Percentiles rank a stretch among this genome's conserved stretches.
Conservation (phyloP, 2,329 filamentous ascomycete species). For the Colletotrichum sp. region DNA sequence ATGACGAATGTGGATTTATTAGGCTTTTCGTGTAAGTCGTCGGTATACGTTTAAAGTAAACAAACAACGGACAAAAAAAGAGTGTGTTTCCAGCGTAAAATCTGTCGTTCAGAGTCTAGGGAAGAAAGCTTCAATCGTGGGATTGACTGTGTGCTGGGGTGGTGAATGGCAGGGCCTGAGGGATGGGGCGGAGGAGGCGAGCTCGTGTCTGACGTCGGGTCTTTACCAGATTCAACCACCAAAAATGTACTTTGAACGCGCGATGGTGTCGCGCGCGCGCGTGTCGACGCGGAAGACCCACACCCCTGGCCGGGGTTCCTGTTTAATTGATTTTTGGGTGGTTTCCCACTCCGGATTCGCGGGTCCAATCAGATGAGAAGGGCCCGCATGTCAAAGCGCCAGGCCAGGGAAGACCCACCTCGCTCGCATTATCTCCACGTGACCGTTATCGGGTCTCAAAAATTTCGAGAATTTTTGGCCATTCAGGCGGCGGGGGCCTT, state of each 20-base stretch:
- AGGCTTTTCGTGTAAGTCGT: neutral
- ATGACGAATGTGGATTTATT: neutral
- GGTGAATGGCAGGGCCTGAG: neutral
- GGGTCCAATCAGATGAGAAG: neutral
- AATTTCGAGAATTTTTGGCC: slow-evolving; percentile 16
- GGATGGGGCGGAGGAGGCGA: neutral
- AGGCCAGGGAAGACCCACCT: neutral
- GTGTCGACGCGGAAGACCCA: neutral
- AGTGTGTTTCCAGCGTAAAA: neutral
- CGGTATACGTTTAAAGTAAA: neutral
- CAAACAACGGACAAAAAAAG: neutral
- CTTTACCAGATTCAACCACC: neutral
- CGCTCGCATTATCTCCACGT: slow-evolving; percentile 4
- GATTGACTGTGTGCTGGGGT: neutral
- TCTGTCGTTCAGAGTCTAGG: neutral
- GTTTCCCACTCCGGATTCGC: neutral
- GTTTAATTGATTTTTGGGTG: neutral
- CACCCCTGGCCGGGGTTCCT: neutral
- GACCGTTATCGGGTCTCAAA: slow-evolving; percentile 6
- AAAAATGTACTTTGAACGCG: neutral
- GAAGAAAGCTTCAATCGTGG: neutral
- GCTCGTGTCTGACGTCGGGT: slow-evolving; percentile 11
- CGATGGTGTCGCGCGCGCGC: slow-evolving; percentile 11
- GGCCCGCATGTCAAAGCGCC: neutral
- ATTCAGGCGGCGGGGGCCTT: neutral